Conservation (phyloP, 257 asterid species). For the Solanum paucissectum region DNA sequence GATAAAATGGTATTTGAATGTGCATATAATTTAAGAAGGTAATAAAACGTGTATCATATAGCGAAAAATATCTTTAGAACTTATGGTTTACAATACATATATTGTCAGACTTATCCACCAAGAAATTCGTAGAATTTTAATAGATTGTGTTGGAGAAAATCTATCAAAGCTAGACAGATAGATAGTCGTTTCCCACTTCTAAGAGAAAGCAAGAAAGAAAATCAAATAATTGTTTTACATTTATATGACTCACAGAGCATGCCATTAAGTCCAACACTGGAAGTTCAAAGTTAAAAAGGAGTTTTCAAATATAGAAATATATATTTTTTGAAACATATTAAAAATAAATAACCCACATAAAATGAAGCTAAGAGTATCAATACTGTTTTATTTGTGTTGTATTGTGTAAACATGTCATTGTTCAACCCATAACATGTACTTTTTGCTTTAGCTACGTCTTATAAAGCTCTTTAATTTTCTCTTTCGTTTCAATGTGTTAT, state of each 20-base stretch:
- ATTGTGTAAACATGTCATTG: neutral
- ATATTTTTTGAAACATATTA: neutral
- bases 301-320: neutral
- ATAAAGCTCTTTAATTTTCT: neutral
- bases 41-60: neutral
- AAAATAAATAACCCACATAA: neutral
- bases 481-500: rapidly evolving
- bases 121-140: too few relatives aligned
- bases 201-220: too few relatives aligned
- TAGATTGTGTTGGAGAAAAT: too few relatives aligned
- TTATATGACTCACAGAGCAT: neutral
- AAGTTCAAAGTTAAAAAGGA: neutral
- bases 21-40: neutral
- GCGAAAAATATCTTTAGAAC: too few relatives aligned
- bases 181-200: too few relatives aligned
- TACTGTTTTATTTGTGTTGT: neutral
- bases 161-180: too few relatives aligned
- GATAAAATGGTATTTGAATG: neutral
- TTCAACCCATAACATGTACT: too few relatives aligned
- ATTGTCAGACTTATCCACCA: too few relatives aligned
- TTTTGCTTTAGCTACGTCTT: neutral
- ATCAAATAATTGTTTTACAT: too few relatives aligned
- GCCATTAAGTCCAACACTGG: neutral
- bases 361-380: neutral
- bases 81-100: neutral